Conservation (phyloP, 2,329 filamentous ascomycete genomes). For the Colletotrichum cereale region DNA sequence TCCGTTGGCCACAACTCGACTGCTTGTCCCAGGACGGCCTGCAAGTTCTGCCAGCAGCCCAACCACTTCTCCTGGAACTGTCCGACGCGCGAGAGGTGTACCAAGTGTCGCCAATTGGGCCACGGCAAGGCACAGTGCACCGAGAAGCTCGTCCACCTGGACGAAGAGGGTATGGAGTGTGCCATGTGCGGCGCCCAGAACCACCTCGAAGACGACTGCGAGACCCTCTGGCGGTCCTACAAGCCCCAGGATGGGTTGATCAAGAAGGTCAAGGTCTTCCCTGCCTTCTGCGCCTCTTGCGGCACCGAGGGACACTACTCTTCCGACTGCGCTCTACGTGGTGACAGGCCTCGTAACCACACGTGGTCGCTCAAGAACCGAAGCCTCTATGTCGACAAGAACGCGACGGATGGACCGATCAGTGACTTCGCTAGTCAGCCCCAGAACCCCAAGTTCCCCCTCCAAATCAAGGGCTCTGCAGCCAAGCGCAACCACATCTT, state of each 20-base stretch:
- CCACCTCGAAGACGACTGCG: slow-evolving; percentile 72
- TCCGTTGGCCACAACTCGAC: slow-evolving; percentile 59
- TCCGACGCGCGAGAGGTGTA: slow-evolving; percentile 63
- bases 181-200: slow-evolving; percentile 67
- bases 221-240: slow-evolving; percentile 71
- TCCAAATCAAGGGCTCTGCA: slow-evolving; percentile 50
- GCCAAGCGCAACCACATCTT: slow-evolving; percentile 55
- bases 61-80: slow-evolving; percentile 65
- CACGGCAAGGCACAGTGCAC: slow-evolving; percentile 65
- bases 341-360: slow-evolving; percentile 48
- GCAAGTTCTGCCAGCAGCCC: slow-evolving; percentile 60
- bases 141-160: slow-evolving; percentile 66
- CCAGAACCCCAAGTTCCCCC: slow-evolving; percentile 44
- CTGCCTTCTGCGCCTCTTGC: slow-evolving; percentile 68
- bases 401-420: slow-evolving; percentile 56
- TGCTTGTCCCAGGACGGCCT: slow-evolving; percentile 60
- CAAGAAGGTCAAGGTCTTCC: slow-evolving; percentile 63
- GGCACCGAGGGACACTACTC: slow-evolving; percentile 68
- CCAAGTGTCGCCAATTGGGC: slow-evolving; percentile 73
- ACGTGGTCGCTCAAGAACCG: slow-evolving; percentile 67
- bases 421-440: slow-evolving; percentile 46
- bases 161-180: slow-evolving; percentile 69
- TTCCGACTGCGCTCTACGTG: slow-evolving; percentile 61
- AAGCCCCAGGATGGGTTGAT: slow-evolving; percentile 54
- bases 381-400: slow-evolving; percentile 62